Percentiles rank a stretch among this genome's conserved stretches.
These are phyloP conservation scores for Phytophthora cactorum DNA, from an alignment of 352 stramenopile genomes.

Conservation along the genomic window DNA sequence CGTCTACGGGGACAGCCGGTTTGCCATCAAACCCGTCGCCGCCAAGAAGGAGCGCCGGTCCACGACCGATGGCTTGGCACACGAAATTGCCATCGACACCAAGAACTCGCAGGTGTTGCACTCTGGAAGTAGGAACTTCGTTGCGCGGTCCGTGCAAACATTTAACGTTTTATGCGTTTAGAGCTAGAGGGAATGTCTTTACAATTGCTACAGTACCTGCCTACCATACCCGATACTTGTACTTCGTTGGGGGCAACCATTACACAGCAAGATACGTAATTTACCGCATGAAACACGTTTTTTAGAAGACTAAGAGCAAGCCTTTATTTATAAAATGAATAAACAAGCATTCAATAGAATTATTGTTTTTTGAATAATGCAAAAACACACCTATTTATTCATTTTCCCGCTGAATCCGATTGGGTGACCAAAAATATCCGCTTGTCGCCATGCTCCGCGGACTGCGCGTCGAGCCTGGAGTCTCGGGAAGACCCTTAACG, in stretches of 20 bases:
- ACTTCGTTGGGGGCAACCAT: conserved; percentile 23
- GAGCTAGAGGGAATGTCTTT: conserved; percentile 12
- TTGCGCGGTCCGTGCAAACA: conserved; percentile 50
- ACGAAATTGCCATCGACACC: conserved; percentile 71
- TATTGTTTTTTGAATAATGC: no score
- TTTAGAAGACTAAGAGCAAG: no score
- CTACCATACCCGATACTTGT: conserved; percentile 19
- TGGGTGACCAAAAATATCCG: no score
- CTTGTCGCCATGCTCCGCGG: no score
- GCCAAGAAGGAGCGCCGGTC: conserved; percentile 36
- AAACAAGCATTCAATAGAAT: no score
- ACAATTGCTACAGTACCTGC: conserved; percentile 16
- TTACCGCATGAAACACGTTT: no score
- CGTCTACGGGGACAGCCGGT: conserved; percentile 87
- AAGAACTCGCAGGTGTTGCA: conserved; percentile 36
- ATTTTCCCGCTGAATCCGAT: no score
- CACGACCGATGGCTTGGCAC: conserved; percentile 38
- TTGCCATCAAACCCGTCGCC: conserved; percentile 52
- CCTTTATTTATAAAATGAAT: no score
- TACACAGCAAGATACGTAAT: conserved; percentile 18
- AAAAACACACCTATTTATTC: no score
- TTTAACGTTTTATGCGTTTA: conserved; percentile 46
- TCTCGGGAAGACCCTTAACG: no score
- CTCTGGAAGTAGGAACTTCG: conserved; percentile 45
- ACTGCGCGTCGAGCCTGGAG: no score